Evolutionary conservation across 2,329 filamentous ascomycete species (phyloP).

Genomic region (Amphichorda felina): DNA sequence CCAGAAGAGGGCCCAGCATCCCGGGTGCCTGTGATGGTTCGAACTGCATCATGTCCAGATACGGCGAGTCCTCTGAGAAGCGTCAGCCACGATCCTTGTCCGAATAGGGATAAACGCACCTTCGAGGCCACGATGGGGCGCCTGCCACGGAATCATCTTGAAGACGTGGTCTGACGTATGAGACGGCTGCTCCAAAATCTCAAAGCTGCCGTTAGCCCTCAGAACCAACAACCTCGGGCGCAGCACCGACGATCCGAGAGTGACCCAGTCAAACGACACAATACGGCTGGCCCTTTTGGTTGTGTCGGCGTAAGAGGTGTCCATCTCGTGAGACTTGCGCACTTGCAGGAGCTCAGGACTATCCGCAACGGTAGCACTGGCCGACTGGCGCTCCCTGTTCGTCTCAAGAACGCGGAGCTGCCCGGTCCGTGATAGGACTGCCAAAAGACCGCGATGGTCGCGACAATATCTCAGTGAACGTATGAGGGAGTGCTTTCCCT

Average conservation of each 20-base stretch:
- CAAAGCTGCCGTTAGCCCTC: conserved; percentile 47
- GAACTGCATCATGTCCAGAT: conserved; percentile 46
- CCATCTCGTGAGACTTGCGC: conserved; percentile 48
- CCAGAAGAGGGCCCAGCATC: conserved; percentile 41
- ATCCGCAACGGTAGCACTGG: conserved; percentile 10
- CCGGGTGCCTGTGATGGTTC: conserved; percentile 39
- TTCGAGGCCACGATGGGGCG: conserved; percentile 44
- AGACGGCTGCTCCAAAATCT: conserved; percentile 50
- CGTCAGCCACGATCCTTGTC: neutral
- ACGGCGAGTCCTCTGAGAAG: conserved; percentile 32
- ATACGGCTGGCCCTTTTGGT: conserved; percentile 46
- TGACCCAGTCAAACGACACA: conserved; percentile 58
- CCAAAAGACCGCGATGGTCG: conserved; percentile 48
- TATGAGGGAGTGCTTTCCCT: conserved; percentile 49
- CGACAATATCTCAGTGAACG: conserved; percentile 52
- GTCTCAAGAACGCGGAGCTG: conserved; percentile 52
- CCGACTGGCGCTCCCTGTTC: conserved; percentile 36
- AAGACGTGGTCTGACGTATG: conserved; percentile 45
- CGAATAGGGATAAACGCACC: conserved; percentile 19
- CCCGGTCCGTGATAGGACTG: conserved; percentile 48
- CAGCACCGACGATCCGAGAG: conserved; percentile 40
- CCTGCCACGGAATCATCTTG: conserved; percentile 48
- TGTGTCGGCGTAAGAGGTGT: conserved; percentile 41
- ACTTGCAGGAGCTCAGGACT: conserved; percentile 49
- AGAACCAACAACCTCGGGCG: conserved; percentile 47